These are phyloP conservation scores for Elsinoe necatrix DNA, from an alignment of 2,329 filamentous ascomycete species.

Conservation along the genomic window DNA sequence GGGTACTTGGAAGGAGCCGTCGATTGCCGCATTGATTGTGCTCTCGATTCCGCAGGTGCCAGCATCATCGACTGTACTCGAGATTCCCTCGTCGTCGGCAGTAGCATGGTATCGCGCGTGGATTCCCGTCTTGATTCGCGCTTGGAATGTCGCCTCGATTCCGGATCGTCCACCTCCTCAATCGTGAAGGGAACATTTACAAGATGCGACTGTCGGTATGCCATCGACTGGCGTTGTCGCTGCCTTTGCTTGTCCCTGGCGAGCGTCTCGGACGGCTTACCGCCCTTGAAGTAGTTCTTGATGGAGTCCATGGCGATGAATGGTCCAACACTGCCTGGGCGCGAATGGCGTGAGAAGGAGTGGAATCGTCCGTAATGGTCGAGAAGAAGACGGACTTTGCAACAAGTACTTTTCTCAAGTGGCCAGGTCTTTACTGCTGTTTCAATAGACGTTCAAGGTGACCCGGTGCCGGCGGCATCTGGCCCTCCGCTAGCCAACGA, in stretches of 20 bases:
- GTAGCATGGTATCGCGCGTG: no score
- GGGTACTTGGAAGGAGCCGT: background rate
- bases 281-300: conserved; percentile 54
- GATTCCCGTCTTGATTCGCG: background rate
- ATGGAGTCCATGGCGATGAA: conserved; percentile 47
- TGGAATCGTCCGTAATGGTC: background rate
- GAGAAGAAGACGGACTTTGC: background rate
- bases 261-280: conserved; percentile 33
- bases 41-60: background rate
- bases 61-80: background rate
- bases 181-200: background rate
- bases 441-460: background rate
- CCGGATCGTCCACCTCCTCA: background rate
- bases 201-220: background rate
- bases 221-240: background rate
- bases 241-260: conserved; percentile 20
- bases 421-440: background rate
- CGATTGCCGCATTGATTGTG: background rate
- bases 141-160: background rate
- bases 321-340: background rate
- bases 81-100: background rate
- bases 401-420: background rate
- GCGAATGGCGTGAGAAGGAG: background rate
- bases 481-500: background rate
- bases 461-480: background rate